Conservation (phyloP, 2,329 filamentous ascomycete species). For the Thielaviopsis ethacetica region DNA sequence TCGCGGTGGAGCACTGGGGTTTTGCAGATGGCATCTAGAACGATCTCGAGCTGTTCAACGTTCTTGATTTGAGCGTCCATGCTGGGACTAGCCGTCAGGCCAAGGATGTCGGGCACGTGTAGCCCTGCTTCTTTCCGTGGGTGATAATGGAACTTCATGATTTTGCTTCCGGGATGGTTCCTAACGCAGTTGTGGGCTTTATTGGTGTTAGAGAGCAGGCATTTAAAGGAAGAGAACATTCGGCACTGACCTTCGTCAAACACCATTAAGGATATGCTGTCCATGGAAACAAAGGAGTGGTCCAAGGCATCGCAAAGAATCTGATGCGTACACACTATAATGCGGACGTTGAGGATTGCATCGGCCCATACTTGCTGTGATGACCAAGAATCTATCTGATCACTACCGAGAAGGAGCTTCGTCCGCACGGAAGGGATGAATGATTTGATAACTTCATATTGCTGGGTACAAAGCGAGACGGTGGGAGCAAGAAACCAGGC, state of each 20-base stretch:
- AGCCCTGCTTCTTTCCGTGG: slow-evolving; percentile 23
- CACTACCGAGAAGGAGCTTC: slow-evolving; percentile 48
- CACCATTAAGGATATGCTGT: slow-evolving; percentile 49
- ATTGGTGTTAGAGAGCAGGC: background rate
- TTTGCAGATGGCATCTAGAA: slow-evolving; percentile 51
- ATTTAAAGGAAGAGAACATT: background rate
- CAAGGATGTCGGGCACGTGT: slow-evolving; percentile 50
- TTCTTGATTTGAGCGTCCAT: slow-evolving; percentile 39
- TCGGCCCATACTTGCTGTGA: slow-evolving; percentile 49
- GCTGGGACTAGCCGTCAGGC: slow-evolving; percentile 66
- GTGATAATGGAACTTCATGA: slow-evolving; percentile 61
- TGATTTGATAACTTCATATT: slow-evolving; percentile 39
- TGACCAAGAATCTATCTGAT: slow-evolving; percentile 60
- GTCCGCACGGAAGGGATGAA: slow-evolving; percentile 45
- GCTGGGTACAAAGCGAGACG: slow-evolving; percentile 49
- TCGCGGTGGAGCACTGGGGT: slow-evolving; percentile 52
- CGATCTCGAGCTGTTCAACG: slow-evolving; percentile 47
- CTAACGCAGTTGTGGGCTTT: slow-evolving; percentile 58
- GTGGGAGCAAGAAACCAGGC: slow-evolving; percentile 65
- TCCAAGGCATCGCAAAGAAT: slow-evolving; percentile 57
- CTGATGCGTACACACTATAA: slow-evolving; percentile 67
- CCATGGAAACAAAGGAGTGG: slow-evolving; percentile 57
- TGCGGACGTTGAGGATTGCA: slow-evolving; percentile 43
- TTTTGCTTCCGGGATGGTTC: slow-evolving; percentile 46
- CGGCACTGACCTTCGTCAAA: slow-evolving; percentile 59